These are phyloP conservation scores for Blastobotrys buckinghamii DNA, from an alignment of 1,139 yeast species.

Conservation along the genomic window DNA sequence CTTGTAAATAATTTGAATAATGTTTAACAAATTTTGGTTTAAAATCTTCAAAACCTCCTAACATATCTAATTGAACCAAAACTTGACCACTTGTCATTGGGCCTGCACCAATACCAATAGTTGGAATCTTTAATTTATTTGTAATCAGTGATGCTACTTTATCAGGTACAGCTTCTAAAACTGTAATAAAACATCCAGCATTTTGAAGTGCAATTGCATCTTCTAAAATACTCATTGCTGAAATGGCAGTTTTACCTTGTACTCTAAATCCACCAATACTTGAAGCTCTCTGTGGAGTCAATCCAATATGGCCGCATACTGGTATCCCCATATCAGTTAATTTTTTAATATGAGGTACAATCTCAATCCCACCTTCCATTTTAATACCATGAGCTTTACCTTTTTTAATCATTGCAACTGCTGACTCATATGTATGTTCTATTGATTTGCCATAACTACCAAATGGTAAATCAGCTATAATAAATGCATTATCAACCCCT, in stretches of 20 bases:
- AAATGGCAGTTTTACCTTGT: constrained; percentile 59
- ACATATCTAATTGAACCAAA: constrained; percentile 74
- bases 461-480: constrained; percentile 87
- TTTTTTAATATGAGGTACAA: constrained; percentile 43
- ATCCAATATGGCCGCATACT: constrained; percentile 86
- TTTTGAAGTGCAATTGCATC: constrained; percentile 68
- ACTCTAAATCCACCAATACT: constrained; percentile 81
- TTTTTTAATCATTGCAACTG: constrained; percentile 54
- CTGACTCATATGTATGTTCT: constrained; percentile 58
- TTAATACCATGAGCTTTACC: constrained; percentile 74
- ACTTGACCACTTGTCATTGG: constrained; percentile 82
- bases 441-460: constrained; percentile 71
- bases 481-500: constrained; percentile 57
- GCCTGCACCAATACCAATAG: constrained; percentile 97
- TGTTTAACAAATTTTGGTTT: constrained; percentile 73
- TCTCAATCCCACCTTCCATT: constrained; percentile 75
- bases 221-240: constrained; percentile 54
- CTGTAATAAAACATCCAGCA: constrained; percentile 72
- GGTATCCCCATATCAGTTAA: constrained; percentile 72
- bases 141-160: constrained; percentile 66
- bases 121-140: constrained; percentile 55
- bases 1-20: constrained; percentile 49
- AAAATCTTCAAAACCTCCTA: constrained; percentile 57
- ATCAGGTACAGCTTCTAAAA: constrained; percentile 83
- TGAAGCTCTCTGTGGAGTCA: constrained; percentile 84